These are phyloP conservation scores for Entrophospora sp. DNA, from an alignment of 192 early-diverging fungal species.

Conservation along the genomic window DNA sequence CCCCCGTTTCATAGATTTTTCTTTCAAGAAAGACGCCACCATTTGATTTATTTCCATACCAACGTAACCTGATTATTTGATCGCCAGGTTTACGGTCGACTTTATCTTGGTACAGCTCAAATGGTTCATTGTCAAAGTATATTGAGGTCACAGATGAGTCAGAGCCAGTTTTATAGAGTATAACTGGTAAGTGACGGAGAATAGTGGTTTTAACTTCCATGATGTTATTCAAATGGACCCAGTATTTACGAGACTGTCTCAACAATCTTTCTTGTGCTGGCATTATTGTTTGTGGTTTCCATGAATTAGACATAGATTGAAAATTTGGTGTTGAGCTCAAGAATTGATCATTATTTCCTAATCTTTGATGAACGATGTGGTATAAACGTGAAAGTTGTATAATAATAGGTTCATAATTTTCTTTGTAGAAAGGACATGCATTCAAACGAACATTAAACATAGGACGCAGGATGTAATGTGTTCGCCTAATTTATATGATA, in stretches of 20 bases:
- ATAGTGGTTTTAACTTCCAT: constrained; percentile 89
- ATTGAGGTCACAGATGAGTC: constrained; percentile 89
- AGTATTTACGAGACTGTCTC: constrained; percentile 84
- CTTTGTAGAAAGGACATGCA: constrained; percentile 72
- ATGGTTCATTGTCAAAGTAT: constrained; percentile 84
- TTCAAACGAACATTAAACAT: constrained; percentile 77
- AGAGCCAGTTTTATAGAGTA: constrained; percentile 76
- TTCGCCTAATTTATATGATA: constrained; percentile 35
- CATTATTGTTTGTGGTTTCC: constrained; percentile 23
- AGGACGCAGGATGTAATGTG: constrained; percentile 59
- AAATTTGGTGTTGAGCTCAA: constrained; percentile 22
- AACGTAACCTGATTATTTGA: constrained; percentile 82
- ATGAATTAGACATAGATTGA: not conserved
- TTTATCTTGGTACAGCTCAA: constrained; percentile 83
- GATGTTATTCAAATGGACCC: constrained; percentile 93
- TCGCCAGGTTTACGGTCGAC: constrained; percentile 84
- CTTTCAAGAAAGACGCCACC: constrained; percentile 77
- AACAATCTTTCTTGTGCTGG: constrained; percentile 51
- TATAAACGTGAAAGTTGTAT: constrained; percentile 77
- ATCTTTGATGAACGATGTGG: constrained; percentile 53
- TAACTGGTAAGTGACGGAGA: constrained; percentile 82
- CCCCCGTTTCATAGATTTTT: constrained; percentile 36
- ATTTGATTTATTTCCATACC: constrained; percentile 80
- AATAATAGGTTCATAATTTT: constrained; percentile 79
- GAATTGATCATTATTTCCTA: constrained; percentile 25